Percentiles rank a stretch among this genome's conserved stretches.
These are phyloP conservation scores for Tetracladium setigerum DNA, from an alignment of 495 filamentous ascomycete species.

Conservation along the genomic window DNA sequence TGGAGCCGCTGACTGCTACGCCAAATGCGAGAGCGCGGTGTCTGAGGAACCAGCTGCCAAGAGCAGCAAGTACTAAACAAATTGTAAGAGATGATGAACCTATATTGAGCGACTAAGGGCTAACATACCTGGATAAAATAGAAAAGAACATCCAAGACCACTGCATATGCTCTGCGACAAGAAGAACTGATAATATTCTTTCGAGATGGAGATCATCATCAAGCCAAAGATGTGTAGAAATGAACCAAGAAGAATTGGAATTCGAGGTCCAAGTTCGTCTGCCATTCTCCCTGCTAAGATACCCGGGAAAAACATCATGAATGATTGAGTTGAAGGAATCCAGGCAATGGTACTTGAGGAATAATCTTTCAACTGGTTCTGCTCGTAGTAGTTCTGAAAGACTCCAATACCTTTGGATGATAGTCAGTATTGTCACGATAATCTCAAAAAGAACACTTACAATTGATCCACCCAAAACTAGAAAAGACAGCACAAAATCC, in stretches of 20 bases:
- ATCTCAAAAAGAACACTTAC: slow-evolving; percentile 18
- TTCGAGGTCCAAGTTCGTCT: slow-evolving; percentile 64
- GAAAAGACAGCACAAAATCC: slow-evolving; percentile 31
- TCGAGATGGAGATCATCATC: slow-evolving; percentile 58
- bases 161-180: slow-evolving; percentile 44
- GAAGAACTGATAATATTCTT: slow-evolving; percentile 55
- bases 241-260: slow-evolving; percentile 50
- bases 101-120: slow-evolving; percentile 45
- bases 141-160: slow-evolving; percentile 52
- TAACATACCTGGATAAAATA: slow-evolving; percentile 57
- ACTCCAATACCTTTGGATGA: slow-evolving; percentile 38
- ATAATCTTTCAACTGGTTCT: slow-evolving; percentile 37
- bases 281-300: slow-evolving; percentile 57
- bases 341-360: slow-evolving; percentile 43
- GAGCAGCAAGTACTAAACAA: slow-evolving; percentile 38
- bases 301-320: not conserved
- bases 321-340: slow-evolving; percentile 36
- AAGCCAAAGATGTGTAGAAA: slow-evolving; percentile 58
- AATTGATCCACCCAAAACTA: slow-evolving; percentile 39
- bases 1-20: slow-evolving; percentile 54
- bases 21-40: slow-evolving; percentile 59
- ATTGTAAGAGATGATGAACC: slow-evolving; percentile 40
- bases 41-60: slow-evolving; percentile 57
- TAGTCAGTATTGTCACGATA: not conserved
- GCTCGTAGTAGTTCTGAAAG: slow-evolving; percentile 50